Conservation (phyloP, 352 stramenopile species). For the Globisporangium middletonii region DNA sequence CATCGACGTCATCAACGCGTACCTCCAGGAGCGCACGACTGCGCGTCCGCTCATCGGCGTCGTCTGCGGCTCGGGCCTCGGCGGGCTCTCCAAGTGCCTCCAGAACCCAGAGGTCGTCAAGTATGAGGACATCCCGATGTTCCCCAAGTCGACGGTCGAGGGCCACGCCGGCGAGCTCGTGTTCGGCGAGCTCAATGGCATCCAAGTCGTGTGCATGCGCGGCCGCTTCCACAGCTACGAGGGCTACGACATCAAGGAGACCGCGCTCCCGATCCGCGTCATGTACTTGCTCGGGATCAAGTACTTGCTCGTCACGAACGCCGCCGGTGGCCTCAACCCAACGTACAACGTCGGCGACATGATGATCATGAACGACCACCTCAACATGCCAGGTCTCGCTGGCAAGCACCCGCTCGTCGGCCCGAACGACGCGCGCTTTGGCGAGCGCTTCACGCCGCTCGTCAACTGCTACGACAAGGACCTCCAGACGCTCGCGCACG, state of each 20-base stretch:
- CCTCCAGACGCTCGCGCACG: slow-evolving; percentile 77
- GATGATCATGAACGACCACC: slow-evolving; percentile 95
- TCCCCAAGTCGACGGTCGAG: slow-evolving; percentile 90
- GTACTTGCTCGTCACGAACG: slow-evolving; percentile 96
- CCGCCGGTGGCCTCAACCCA: slow-evolving; percentile 92
- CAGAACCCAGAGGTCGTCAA: slow-evolving; percentile 86
- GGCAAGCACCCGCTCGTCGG: slow-evolving; percentile 93
- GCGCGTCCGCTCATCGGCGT: slow-evolving; percentile 71
- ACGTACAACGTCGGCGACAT: slow-evolving; percentile 95
- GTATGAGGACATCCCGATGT: slow-evolving; percentile 92
- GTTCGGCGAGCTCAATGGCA: slow-evolving; percentile 87
- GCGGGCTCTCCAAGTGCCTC: slow-evolving; percentile 87
- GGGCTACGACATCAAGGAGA: slow-evolving; percentile 93
- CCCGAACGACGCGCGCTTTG: slow-evolving; percentile 94
- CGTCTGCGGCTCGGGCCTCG: slow-evolving; percentile 94
- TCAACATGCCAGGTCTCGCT: slow-evolving; percentile 91
- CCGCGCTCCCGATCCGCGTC: slow-evolving; percentile 92
- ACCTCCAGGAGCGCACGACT: slow-evolving; percentile 45
- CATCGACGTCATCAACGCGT: slow-evolving; percentile 77
- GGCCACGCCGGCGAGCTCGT: slow-evolving; percentile 95
- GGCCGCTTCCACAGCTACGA: slow-evolving; percentile 97
- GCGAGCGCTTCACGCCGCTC: slow-evolving; percentile 93
- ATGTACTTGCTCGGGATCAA: slow-evolving; percentile 95
- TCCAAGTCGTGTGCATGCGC: slow-evolving; percentile 90
- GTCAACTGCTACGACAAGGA: slow-evolving; percentile 92